These are phyloP conservation scores for Diaporthe longicolla DNA, from an alignment of 2,329 filamentous ascomycete species.

Conservation along the genomic window DNA sequence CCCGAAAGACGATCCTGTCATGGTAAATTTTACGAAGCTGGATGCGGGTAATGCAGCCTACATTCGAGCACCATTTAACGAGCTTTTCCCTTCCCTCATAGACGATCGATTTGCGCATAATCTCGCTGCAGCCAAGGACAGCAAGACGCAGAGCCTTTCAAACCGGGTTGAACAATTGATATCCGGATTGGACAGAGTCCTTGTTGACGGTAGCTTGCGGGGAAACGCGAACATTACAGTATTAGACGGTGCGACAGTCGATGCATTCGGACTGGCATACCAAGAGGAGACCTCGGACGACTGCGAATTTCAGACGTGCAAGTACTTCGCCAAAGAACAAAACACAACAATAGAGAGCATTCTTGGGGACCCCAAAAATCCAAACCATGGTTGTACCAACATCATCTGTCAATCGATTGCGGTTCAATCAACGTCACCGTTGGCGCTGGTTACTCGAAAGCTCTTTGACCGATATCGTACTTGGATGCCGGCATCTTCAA, in stretches of 20 bases:
- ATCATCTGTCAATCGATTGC: constrained; percentile 6
- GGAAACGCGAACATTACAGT: background rate
- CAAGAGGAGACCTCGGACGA: background rate
- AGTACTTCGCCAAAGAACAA: background rate
- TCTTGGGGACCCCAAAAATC: background rate
- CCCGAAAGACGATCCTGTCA: rapidly evolving
- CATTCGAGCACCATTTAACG: background rate
- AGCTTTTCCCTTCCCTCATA: background rate
- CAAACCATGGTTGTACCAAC: background rate
- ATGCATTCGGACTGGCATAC: background rate
- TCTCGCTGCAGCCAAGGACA: no score
- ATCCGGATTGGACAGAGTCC: constrained; percentile 1
- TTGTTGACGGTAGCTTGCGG: background rate
- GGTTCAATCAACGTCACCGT: background rate
- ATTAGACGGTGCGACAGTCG: background rate
- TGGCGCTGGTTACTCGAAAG: background rate
- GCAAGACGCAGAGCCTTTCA: background rate
- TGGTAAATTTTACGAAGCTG: background rate
- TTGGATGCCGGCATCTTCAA: background rate
- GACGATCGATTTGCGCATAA: background rate
- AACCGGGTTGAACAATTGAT: background rate
- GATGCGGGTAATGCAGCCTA: background rate
- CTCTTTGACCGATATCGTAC: background rate
- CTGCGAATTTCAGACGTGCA: background rate
- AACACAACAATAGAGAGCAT: background rate